These are phyloP conservation scores for Secale cereale DNA, from an alignment of 176 grass and related monocot genomes.

Conservation along the genomic window DNA sequence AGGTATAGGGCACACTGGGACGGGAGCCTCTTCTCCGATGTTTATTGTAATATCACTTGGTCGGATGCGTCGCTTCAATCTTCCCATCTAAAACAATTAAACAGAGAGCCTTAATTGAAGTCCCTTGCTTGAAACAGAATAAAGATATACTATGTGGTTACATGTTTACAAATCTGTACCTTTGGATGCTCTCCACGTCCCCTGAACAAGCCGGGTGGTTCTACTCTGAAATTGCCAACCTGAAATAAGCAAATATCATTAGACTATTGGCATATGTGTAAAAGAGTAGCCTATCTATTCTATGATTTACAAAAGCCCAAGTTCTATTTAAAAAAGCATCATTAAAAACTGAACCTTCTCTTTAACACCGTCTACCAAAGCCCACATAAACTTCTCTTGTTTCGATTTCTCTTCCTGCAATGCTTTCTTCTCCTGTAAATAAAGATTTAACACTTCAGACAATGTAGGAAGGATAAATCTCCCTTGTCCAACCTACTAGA, in stretches of 20 bases:
- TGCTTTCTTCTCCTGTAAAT: conserved; percentile 83
- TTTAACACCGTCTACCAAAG: conserved; percentile 79
- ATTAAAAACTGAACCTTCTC: conserved; percentile 73
- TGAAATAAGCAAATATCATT: conserved; percentile 37
- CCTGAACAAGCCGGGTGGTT: conserved; percentile 92
- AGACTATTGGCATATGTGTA: background rate
- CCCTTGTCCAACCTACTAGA: background rate
- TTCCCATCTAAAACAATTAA: conserved; percentile 76
- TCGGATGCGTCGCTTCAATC: conserved; percentile 71
- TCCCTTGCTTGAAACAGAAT: background rate
- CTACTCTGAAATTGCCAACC: conserved; percentile 98
- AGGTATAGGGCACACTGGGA: conserved; percentile 82
- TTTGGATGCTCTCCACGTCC: conserved; percentile 98
- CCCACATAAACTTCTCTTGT: conserved; percentile 96
- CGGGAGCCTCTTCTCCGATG: conserved; percentile 48
- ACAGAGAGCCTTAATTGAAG: background rate
- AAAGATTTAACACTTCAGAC: background rate
- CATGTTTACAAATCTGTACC: conserved; percentile 31
- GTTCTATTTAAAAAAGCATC: background rate
- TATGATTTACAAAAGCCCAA: background rate
- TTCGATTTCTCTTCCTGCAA: conserved; percentile 71
- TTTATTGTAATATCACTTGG: conserved; percentile 98
- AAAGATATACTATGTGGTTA: background rate
- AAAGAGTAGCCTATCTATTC: background rate
- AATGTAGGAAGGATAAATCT: background rate